These are phyloP conservation scores for Neofusicoccum sp. DNA, from an alignment of 2,329 filamentous ascomycete species.

Conservation along the genomic window DNA sequence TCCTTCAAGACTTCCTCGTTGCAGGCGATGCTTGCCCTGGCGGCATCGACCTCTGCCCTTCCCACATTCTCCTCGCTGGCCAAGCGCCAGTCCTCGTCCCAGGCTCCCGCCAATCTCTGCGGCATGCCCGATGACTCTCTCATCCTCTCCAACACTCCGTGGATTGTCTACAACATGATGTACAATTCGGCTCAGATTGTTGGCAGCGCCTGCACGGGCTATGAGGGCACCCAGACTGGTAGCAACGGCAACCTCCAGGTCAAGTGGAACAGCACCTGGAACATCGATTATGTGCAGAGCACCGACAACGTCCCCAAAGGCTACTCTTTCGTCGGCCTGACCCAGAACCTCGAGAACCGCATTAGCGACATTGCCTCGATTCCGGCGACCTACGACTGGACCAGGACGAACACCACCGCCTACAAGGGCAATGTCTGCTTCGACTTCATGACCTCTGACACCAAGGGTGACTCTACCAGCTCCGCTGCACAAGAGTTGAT, in stretches of 20 bases:
- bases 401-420: slow-evolving; percentile 15
- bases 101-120: slow-evolving; percentile 24
- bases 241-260: slow-evolving; percentile 38
- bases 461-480: slow-evolving; percentile 46
- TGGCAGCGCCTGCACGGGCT: slow-evolving; percentile 46
- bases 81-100: slow-evolving; percentile 20
- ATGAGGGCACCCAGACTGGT: slow-evolving; percentile 34
- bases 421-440: slow-evolving; percentile 43
- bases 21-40: slow-evolving; percentile 22
- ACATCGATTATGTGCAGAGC: slow-evolving; percentile 40
- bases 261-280: slow-evolving; percentile 43
- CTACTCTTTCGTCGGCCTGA: slow-evolving; percentile 50
- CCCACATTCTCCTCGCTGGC: slow-evolving; percentile 19
- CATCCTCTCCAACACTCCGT: slow-evolving; percentile 43
- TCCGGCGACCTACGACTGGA: slow-evolving; percentile 46
- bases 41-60: slow-evolving; percentile 18
- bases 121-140: slow-evolving; percentile 21
- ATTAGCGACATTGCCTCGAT: slow-evolving; percentile 44
- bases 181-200: slow-evolving; percentile 45
- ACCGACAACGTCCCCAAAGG: slow-evolving; percentile 46
- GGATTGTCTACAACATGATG: slow-evolving; percentile 52
- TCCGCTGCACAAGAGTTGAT: slow-evolving; percentile 45
- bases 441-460: slow-evolving; percentile 50
- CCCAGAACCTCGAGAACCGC: slow-evolving; percentile 45
- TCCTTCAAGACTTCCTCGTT: slow-evolving; percentile 13